Base-by-base conservation (phyloP, 2,329 filamentous ascomycete genomes). In the Fusarium duplospermum region DNA sequence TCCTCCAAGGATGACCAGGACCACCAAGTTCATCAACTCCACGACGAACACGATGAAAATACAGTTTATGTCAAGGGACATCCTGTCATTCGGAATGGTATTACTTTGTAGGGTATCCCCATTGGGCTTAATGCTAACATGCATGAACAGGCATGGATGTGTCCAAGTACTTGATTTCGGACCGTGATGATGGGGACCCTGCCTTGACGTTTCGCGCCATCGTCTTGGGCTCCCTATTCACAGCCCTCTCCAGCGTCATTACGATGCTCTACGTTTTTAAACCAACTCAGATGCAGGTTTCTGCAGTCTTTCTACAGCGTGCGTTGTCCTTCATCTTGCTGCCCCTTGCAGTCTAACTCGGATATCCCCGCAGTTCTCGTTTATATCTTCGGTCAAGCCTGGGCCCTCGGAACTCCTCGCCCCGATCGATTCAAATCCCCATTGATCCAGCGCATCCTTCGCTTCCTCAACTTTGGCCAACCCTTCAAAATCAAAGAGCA, bases 191-290 rank as follows among this genome's bases (percentile, higher is more conserved):
- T 11, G 70, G 68, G 18, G 75, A 76, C 11, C 66, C 74, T 11
- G 45, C 75, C 10, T 35, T 77, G 45, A 77, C 75, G 1, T 76
- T 77, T 47, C 68, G 75, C 1, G 75, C 75, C 11, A 59, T 76
- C 22, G 33, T 74, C 22, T 18, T 75, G 18, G 75, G 75, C 0
- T 31, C 47, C 24, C 47, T 52, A 1, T 52, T 52, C 40, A 74
- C 75, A 0, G 72, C 72, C 2, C 61, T 76, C 1, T 73, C 75
- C 6, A 77, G 74, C 35, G 47, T 52, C 42, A 76, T 75, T 54
- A 76, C 74, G 8, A 75, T 73, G 72, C 62, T 77, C 16, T 52
- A 52, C 10, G 47, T 52, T 31, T 52, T 52, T 14, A 52, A 52
- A 29, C 47, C 47, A 20, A 52, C 47, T 13, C 47, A 52, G 2